Evolutionary conservation across 2,329 filamentous ascomycete species (phyloP).

Genomic region (Fusarium sp.): DNA sequence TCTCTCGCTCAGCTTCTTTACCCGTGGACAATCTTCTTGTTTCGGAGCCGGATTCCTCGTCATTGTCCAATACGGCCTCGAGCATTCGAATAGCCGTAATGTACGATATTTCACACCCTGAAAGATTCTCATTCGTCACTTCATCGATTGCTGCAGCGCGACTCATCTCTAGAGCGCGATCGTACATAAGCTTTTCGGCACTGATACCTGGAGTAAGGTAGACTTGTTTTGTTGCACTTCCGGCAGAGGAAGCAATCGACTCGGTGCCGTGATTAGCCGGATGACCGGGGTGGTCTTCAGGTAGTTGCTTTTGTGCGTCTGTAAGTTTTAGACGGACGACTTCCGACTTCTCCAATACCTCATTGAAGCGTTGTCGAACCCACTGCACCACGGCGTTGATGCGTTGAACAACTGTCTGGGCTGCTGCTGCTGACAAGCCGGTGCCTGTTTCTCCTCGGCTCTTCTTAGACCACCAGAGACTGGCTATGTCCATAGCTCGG

Average conservation of each 20-base stretch:
- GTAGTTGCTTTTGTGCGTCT: slow-evolving; percentile 85
- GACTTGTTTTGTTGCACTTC: slow-evolving; percentile 80
- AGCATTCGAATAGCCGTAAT: slow-evolving; percentile 93
- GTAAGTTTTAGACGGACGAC: slow-evolving; percentile 89
- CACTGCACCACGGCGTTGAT: slow-evolving; percentile 97
- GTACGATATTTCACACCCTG: slow-evolving; percentile 91
- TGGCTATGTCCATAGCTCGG: slow-evolving; percentile 95
- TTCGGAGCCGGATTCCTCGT: slow-evolving; percentile 64
- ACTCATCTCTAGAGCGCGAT: slow-evolving; percentile 97
- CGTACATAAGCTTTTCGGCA: slow-evolving; percentile 97
- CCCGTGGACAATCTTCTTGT: slow-evolving; percentile 50
- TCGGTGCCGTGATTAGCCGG: slow-evolving; percentile 78
- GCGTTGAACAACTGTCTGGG: slow-evolving; percentile 69
- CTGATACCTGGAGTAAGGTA: slow-evolving; percentile 88
- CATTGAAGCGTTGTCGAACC: slow-evolving; percentile 94
- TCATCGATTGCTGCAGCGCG: slow-evolving; percentile 94
- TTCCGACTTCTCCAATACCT: slow-evolving; percentile 95
- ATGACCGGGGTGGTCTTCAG: slow-evolving; percentile 86
- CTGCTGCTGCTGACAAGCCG: slow-evolving; percentile 53
- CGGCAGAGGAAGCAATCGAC: slow-evolving; percentile 65
- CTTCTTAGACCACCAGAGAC: slow-evolving; percentile 88
- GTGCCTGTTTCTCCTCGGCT: slow-evolving; percentile 69
- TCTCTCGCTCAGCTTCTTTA: slow-evolving; percentile 56
- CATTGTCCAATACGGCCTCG: slow-evolving; percentile 90
- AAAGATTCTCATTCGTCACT: slow-evolving; percentile 88